Evolutionary conservation across 2,329 filamentous ascomycete species (phyloP).

Genomic region (Claviceps sp.): DNA sequence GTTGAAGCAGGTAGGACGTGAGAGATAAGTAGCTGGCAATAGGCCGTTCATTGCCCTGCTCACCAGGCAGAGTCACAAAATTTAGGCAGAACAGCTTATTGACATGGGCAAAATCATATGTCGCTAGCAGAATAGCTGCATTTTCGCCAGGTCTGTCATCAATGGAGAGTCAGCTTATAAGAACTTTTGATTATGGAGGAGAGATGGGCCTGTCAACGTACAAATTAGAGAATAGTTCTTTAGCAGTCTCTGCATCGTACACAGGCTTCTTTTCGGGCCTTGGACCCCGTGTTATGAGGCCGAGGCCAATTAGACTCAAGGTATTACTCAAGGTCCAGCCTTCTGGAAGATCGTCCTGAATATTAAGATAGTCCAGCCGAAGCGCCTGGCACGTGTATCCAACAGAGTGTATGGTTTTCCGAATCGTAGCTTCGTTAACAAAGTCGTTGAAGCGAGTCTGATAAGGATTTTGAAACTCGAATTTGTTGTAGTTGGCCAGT

Average conservation of each 20-base stretch:
- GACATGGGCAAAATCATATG: slow-evolving; percentile 86
- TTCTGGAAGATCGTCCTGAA: slow-evolving; percentile 83
- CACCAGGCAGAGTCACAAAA: slow-evolving; percentile 51
- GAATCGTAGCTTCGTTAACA: slow-evolving; percentile 79
- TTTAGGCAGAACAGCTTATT: slow-evolving; percentile 93
- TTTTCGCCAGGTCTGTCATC: slow-evolving; percentile 56
- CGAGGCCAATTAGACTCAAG: slow-evolving; percentile 71
- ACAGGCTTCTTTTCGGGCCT: slow-evolving; percentile 44
- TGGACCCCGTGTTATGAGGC: slow-evolving; percentile 56
- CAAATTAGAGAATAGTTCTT: slow-evolving; percentile 67
- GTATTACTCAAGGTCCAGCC: slow-evolving; percentile 77
- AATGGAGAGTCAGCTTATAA: neutral
- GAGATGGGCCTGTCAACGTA: slow-evolving; percentile 30
- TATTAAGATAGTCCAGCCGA: slow-evolving; percentile 64
- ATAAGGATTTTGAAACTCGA: slow-evolving; percentile 96
- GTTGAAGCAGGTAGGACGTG: slow-evolving; percentile 84
- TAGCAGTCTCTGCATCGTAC: slow-evolving; percentile 66
- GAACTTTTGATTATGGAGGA: no score
- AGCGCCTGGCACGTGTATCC: slow-evolving; percentile 56
- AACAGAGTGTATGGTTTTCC: slow-evolving; percentile 65
- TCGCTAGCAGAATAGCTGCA: slow-evolving; percentile 66
- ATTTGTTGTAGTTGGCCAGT: slow-evolving; percentile 97
- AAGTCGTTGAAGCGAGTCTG: slow-evolving; percentile 86
- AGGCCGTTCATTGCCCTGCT: slow-evolving; percentile 56
- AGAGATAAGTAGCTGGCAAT: slow-evolving; percentile 76